Conservation (phyloP, 306 rosid genomes). For the Myrica gale region DNA sequence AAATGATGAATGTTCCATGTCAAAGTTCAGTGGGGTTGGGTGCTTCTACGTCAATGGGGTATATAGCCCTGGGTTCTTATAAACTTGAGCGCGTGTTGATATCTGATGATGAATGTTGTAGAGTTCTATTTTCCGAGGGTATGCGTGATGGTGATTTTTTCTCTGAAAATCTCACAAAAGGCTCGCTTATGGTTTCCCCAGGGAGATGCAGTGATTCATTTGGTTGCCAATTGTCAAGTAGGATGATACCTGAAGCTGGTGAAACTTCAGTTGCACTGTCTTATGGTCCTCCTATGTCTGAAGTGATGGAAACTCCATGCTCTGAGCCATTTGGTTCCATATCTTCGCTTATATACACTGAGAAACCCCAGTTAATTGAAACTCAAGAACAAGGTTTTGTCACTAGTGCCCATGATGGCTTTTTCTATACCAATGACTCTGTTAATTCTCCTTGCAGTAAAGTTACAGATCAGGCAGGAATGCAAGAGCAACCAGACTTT, state of each 20-base stretch:
- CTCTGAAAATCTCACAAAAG: conserved; percentile 43
- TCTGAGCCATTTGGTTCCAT: conserved; percentile 40
- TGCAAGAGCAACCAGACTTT: conserved; percentile 46
- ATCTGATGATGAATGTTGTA: conserved; percentile 84
- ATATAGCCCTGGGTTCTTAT: conserved; percentile 40
- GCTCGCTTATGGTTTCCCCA: conserved; percentile 37
- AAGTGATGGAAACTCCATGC: conserved; percentile 38
- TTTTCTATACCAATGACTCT: conserved; percentile 52
- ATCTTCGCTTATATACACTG: conserved; percentile 33
- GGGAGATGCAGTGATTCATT: conserved; percentile 46
- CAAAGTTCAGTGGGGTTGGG: conserved; percentile 49
- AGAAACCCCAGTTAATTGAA: conserved; percentile 52
- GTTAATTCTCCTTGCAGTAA: conserved; percentile 49
- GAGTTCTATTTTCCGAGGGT: conserved; percentile 70
- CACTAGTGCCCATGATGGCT: conserved; percentile 43
- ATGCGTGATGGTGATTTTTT: conserved; percentile 48
- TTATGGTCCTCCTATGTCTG: conserved; percentile 40
- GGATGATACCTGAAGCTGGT: conserved; percentile 39
- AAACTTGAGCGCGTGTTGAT: conserved; percentile 56
- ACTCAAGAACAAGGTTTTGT: conserved; percentile 54
- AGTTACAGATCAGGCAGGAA: conserved; percentile 29
- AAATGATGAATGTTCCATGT: conserved; percentile 38
- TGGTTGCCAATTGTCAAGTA: conserved; percentile 43
- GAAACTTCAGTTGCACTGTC: conserved; percentile 38
- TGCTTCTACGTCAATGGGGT: conserved; percentile 39